A percentile compares a stretch with the other conserved stretches of the same genome.
These are phyloP conservation scores for Colletotrichum tropicale DNA, from an alignment of 2,329 filamentous ascomycete genomes.

Conservation along the genomic window DNA sequence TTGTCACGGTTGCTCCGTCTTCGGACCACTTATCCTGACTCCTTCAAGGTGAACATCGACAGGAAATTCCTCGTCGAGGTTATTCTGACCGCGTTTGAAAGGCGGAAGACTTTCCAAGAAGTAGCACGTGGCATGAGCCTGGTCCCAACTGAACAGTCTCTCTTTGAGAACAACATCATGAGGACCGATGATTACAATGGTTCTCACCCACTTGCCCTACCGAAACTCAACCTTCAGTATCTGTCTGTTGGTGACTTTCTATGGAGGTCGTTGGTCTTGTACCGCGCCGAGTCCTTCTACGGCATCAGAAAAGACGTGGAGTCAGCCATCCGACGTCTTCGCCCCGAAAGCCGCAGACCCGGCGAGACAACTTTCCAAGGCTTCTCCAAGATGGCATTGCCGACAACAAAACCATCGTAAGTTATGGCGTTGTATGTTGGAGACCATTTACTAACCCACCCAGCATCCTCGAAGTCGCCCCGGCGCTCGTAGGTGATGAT, in stretches of 20 bases:
- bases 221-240: constrained; percentile 95
- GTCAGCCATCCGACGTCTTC: constrained; percentile 77
- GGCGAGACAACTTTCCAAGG: constrained; percentile 80
- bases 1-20: constrained; percentile 77
- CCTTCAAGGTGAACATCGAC: constrained; percentile 66
- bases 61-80: constrained; percentile 73
- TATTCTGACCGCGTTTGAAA: constrained; percentile 76
- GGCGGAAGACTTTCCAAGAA: constrained; percentile 83
- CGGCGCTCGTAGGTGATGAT: constrained; percentile 81
- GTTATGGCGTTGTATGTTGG: constrained; percentile 18
- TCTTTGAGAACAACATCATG: constrained; percentile 81
- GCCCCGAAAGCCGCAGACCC: constrained; percentile 67
- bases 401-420: constrained; percentile 78
- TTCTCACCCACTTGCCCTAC: constrained; percentile 84
- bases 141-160: constrained; percentile 79
- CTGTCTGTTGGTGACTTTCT: constrained; percentile 93
- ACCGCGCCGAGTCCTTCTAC: constrained; percentile 91
- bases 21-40: constrained; percentile 80
- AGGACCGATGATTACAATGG: constrained; percentile 89
- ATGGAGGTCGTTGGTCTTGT: constrained; percentile 91
- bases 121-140: constrained; percentile 71
- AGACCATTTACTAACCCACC: constrained; percentile 19
- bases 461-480: constrained; percentile 81
- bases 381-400: constrained; percentile 89
- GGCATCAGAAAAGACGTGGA: constrained; percentile 92